Percentiles rank a stretch among this genome's conserved stretches.
phyloP scores from a whole-genome alignment of 306 rosid genomes.

The Quercus aquifolioides region DNA sequence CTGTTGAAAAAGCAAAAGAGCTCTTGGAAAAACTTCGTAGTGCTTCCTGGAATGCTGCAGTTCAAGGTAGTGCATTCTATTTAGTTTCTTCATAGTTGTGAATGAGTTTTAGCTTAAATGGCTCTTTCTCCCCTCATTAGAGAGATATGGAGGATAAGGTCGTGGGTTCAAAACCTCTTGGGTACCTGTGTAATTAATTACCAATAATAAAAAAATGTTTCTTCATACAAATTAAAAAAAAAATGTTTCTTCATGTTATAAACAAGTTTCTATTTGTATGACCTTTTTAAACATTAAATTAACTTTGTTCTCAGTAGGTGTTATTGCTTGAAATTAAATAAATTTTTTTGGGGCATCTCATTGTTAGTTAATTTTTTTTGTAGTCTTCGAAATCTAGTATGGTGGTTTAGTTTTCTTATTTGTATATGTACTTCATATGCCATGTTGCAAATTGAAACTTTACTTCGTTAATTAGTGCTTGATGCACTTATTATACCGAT shows the following conservation, averaged over 20 bases:
- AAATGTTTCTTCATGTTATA: neutral
- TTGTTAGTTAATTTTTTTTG: neutral
- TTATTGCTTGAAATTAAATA: neutral
- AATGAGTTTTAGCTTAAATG: too few relatives aligned
- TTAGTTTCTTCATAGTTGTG: neutral
- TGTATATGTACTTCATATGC: neutral
- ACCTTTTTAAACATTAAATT: neutral
- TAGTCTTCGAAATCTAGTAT: neutral
- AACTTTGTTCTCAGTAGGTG: neutral
- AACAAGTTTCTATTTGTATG: neutral
- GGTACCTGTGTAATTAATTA: too few relatives aligned
- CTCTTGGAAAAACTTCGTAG: conserved; percentile 89
- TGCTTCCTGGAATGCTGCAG: conserved; percentile 94
- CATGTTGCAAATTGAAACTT: neutral
- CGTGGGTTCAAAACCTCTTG: too few relatives aligned
- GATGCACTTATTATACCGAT: neutral
- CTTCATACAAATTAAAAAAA: too few relatives aligned
- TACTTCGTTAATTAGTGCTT: neutral
- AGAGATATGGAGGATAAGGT: too few relatives aligned
- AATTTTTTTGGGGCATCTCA: neutral
- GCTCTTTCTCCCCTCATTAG: too few relatives aligned
- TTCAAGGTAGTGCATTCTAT: conserved; percentile 56
- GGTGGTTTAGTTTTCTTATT: neutral
- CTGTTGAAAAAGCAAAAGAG: conserved; percentile 85
- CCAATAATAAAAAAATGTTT: too few relatives aligned